Evolutionary conservation across 495 filamentous ascomycete species (phyloP), one percentile per base, ranked within the genome.

Genomic region (Penicillium longicatenatum): DNA sequence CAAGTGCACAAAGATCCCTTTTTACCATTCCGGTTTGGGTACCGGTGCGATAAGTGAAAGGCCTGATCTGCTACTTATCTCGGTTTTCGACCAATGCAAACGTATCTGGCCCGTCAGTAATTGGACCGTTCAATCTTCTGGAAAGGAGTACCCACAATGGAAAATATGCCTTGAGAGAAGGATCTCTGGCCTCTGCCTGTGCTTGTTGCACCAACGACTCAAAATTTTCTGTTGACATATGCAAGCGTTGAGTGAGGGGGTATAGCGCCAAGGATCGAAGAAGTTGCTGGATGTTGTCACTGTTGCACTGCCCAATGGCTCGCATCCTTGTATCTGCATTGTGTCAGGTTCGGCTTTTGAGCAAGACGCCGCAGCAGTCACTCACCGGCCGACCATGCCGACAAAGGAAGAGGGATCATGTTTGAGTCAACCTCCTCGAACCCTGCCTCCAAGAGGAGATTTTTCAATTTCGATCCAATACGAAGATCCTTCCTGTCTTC

Each of bases 371-470:
- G 9, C 44, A 49, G 31, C 26, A 54, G 35, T 3, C 16, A 50
- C 81, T 62, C 77, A 92, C 90, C 82, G 60, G 65, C 84, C 24
- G 89, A 80, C 91, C 91, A 95, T 20, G 77, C 85, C 67, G 86
- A 90, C 63, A 92, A 79, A 47, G 87, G 90, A 41, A 93, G 72
- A 33, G 79, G 84, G 50, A 93, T 82, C 84, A 92, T 87, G 58
- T 74, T 76, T 56, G 70, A 75, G 63, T 91, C 89, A 11, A 93
- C 84, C 31, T 92, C 86, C 14, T 84, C 81, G 62, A 93, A 85
- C 0, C 91, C 90, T n/a, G 85, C 86, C 31, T 79, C 77, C 48
- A 74, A 76, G 77, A 91, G 82, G 73, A 88, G 76, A 37, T 68
- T 76, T 52, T 76, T 79, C 60, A 95, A 70, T 39, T 80, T 83